phyloP scores from a whole-genome alignment of 805 yeast species.

The Yamadazyma tumulicola region DNA sequence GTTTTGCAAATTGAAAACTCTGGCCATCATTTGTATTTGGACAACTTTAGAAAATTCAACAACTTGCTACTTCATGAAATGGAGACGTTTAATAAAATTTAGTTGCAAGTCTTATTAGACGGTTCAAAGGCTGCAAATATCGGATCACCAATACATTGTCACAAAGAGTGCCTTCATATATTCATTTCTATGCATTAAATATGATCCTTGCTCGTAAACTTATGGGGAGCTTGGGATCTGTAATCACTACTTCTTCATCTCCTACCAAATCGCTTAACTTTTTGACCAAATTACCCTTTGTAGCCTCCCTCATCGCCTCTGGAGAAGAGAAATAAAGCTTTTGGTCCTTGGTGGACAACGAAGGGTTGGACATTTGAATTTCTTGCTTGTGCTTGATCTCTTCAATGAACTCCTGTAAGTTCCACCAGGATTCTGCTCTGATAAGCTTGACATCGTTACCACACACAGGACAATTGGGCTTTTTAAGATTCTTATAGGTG shows the following conservation, averaged over 20 bases:
- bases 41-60: constrained; percentile 57
- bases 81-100: constrained; percentile 20
- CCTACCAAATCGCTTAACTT: constrained; percentile 34
- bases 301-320: constrained; percentile 40
- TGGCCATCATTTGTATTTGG: constrained; percentile 81
- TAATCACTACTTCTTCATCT: constrained; percentile 48
- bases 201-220: constrained; percentile 33
- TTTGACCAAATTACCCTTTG: constrained; percentile 40
- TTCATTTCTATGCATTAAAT: too few relatives aligned
- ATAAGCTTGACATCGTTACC: constrained; percentile 39
- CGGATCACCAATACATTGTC: too few relatives aligned
- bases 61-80: constrained; percentile 48
- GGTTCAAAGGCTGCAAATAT: too few relatives aligned
- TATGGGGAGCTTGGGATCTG: constrained; percentile 52
- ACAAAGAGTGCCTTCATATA: too few relatives aligned
- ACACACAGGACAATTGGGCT: constrained; percentile 73
- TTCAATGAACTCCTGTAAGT: constrained; percentile 43
- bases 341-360: constrained; percentile 38
- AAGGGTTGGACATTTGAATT: constrained; percentile 39
- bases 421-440: constrained; percentile 26
- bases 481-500: constrained; percentile 60
- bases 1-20: constrained; percentile 48
- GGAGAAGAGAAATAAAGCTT: constrained; percentile 49
- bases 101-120: background rate
- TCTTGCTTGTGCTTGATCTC: constrained; percentile 29